These are phyloP conservation scores for Trichosporon sp. DNA, from an alignment of 1,284 basidiomycete species.

Conservation along the genomic window DNA sequence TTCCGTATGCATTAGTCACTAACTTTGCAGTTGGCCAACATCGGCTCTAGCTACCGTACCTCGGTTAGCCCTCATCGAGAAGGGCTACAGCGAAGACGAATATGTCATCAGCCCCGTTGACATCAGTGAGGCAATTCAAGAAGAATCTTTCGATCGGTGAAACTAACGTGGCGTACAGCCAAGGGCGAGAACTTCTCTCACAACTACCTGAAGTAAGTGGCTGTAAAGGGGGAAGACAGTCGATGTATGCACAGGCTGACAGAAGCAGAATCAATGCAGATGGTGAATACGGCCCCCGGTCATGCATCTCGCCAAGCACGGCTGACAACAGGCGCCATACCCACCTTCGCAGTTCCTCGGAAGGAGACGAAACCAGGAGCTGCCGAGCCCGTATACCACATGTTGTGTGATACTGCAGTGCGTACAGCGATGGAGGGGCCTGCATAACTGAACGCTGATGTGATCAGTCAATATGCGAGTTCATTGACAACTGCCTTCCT, in stretches of 20 bases:
- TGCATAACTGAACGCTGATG: not conserved
- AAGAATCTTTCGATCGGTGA: not conserved
- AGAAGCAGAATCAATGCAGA: not conserved
- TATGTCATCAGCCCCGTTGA: constrained; percentile 46
- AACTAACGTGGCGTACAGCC: constrained; percentile 26
- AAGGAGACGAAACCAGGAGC: constrained; percentile 50
- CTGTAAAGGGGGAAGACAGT: not conserved
- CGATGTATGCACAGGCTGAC: not conserved
- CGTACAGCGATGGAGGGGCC: not conserved
- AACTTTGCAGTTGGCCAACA: constrained; percentile 37
- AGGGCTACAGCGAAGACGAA: constrained; percentile 49
- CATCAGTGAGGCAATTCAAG: constrained; percentile 37
- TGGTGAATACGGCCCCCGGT: not conserved
- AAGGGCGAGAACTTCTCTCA: constrained; percentile 53
- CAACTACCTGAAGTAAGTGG: constrained; percentile 46
- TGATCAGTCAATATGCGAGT: constrained; percentile 65
- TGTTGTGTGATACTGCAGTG: constrained; percentile 55
- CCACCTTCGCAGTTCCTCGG: constrained; percentile 75
- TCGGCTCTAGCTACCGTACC: constrained; percentile 50
- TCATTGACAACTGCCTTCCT: constrained; percentile 73
- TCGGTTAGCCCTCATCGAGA: constrained; percentile 47
- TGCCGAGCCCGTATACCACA: constrained; percentile 70
- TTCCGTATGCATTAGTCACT: not conserved
- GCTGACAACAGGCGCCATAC: constrained; percentile 49
- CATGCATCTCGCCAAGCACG: not conserved